Percentiles rank a stretch among this genome's conserved stretches.
phyloP scores from a whole-genome alignment of 306 rosid species.

The Rosa multiflora region DNA sequence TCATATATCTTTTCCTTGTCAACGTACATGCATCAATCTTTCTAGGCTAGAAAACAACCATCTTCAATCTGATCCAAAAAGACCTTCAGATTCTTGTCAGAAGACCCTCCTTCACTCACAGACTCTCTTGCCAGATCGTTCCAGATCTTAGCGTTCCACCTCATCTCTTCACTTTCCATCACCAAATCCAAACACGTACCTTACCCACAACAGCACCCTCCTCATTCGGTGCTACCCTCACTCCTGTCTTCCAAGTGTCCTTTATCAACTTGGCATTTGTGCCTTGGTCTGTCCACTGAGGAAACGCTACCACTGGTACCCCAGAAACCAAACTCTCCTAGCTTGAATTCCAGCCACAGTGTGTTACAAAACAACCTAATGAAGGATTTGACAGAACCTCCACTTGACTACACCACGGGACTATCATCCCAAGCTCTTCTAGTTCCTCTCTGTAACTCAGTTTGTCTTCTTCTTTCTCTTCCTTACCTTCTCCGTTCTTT shows the following conservation, averaged over 20 bases:
- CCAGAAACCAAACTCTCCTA: neutral
- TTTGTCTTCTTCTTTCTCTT: neutral
- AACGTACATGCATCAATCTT: neutral
- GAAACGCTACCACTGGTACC: neutral
- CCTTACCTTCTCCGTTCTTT: neutral
- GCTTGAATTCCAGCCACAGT: constrained; percentile 12
- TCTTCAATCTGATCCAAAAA: constrained; percentile 26
- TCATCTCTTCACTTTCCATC: too few species aligned
- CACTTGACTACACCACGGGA: constrained; percentile 33
- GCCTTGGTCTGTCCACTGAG: too few species aligned
- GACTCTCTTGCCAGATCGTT: constrained; percentile 30
- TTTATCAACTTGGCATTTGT: too few species aligned
- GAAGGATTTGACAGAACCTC: neutral
- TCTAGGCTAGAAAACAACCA: neutral
- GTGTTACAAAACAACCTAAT: constrained; percentile 28
- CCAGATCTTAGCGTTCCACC: constrained; percentile 25
- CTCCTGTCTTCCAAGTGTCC: too few species aligned
- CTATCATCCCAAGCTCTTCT: constrained; percentile 30
- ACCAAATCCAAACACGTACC: too few species aligned
- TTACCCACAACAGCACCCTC: too few species aligned
- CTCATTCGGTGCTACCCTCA: too few species aligned
- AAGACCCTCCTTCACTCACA: constrained; percentile 34
- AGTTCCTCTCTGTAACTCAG: constrained; percentile 10
- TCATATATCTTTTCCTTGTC: neutral
- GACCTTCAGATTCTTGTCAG: constrained; percentile 20